These are phyloP conservation scores for Candida anglica DNA, from an alignment of 805 yeast genomes.

Conservation along the genomic window DNA sequence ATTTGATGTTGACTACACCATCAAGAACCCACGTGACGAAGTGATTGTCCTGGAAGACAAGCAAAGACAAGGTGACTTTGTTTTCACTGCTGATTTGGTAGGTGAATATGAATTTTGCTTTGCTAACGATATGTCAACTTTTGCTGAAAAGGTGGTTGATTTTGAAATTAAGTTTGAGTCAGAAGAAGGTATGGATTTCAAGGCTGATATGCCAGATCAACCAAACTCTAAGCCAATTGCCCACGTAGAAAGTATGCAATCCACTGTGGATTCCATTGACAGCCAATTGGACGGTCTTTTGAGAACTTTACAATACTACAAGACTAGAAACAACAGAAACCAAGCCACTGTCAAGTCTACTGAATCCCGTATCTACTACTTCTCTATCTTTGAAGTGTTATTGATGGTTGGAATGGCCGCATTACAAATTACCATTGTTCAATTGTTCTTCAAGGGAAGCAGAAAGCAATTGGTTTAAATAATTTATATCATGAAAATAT, in stretches of 20 bases:
- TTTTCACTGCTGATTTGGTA: slow-evolving; percentile 54
- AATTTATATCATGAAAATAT: too few species aligned
- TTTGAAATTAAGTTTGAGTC: slow-evolving; percentile 65
- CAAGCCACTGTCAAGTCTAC: slow-evolving; percentile 84
- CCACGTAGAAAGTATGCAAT: slow-evolving; percentile 49
- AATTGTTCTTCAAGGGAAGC: slow-evolving; percentile 67
- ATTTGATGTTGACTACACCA: slow-evolving; percentile 72
- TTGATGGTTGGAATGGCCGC: slow-evolving; percentile 73
- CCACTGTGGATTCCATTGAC: slow-evolving; percentile 56
- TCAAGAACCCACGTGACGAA: slow-evolving; percentile 55
- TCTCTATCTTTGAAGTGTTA: slow-evolving; percentile 65
- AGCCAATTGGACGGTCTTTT: slow-evolving; percentile 52
- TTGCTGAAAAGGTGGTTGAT: slow-evolving; percentile 79
- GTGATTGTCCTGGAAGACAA: slow-evolving; percentile 51
- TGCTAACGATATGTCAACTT: slow-evolving; percentile 74
- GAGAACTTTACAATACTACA: slow-evolving; percentile 72
- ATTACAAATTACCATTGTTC: slow-evolving; percentile 64
- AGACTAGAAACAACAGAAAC: slow-evolving; percentile 86
- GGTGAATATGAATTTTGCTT: slow-evolving; percentile 93
- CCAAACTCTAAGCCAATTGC: slow-evolving; percentile 48
- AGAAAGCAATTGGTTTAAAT: slow-evolving; percentile 58
- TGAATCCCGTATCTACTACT: slow-evolving; percentile 72
- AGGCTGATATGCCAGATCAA: slow-evolving; percentile 58
- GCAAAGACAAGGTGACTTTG: slow-evolving; percentile 77
- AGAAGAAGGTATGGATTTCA: slow-evolving; percentile 32